These are phyloP conservation scores for Hyphopichia pseudoburtonii DNA, from an alignment of 1,139 yeast genomes.

Conservation along the genomic window DNA sequence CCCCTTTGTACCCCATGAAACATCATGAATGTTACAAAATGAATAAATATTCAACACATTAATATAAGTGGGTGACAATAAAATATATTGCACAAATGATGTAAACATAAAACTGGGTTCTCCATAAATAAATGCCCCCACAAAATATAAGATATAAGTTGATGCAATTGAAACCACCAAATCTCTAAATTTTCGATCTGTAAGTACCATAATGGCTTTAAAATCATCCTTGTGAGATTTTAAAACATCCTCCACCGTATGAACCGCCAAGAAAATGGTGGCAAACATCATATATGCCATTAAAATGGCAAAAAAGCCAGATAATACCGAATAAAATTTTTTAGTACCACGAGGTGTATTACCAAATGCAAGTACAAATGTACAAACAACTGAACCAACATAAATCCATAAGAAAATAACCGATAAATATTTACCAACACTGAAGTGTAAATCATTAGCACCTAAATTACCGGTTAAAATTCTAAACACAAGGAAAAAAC, in stretches of 20 bases:
- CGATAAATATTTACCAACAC: constrained; percentile 41
- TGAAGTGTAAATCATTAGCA: constrained; percentile 45
- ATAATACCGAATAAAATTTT: constrained; percentile 43
- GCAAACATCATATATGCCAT: constrained; percentile 61
- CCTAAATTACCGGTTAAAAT: constrained; percentile 59
- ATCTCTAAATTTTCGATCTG: constrained; percentile 73
- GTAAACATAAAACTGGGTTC: constrained; percentile 83
- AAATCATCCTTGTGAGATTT: constrained; percentile 43
- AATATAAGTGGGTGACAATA: constrained; percentile 73
- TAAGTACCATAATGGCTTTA: constrained; percentile 49
- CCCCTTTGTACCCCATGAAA: constrained; percentile 88
- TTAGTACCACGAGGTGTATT: constrained; percentile 50
- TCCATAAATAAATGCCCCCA: constrained; percentile 72
- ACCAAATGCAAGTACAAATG: constrained; percentile 50
- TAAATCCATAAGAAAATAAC: constrained; percentile 46
- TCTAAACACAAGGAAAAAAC: constrained; percentile 73
- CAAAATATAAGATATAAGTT: constrained; percentile 77
- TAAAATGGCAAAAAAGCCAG: constrained; percentile 42
- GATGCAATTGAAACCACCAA: constrained; percentile 82
- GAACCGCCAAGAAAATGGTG: constrained; percentile 78
- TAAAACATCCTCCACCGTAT: constrained; percentile 51
- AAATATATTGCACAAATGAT: constrained; percentile 66
- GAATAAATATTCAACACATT: constrained; percentile 81
- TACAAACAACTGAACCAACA: constrained; percentile 41
- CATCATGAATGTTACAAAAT: constrained; percentile 82